Conservation (phyloP, 2,329 filamentous ascomycete genomes). For the Fusarium lateritium region DNA sequence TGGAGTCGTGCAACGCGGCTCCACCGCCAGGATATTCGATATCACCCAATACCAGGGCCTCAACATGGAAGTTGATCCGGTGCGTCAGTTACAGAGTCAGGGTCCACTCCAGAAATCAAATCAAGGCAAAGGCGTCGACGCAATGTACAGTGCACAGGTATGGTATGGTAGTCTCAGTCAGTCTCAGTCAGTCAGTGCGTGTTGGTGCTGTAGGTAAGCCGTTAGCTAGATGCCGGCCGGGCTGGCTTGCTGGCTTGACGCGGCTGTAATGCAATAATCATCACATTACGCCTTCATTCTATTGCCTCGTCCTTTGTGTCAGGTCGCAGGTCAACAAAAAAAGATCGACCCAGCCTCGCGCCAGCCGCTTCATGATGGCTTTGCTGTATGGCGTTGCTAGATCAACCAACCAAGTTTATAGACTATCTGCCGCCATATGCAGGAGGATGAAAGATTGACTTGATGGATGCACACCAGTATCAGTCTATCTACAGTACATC, state of each 20-base stretch:
- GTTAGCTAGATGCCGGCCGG: neutral
- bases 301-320: too few species aligned
- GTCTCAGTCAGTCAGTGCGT: too few species aligned
- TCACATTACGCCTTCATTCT: too few species aligned
- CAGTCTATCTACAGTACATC: constrained; percentile 1
- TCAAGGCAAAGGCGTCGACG: constrained; percentile 30
- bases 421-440: constrained; percentile 25
- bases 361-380: constrained; percentile 12
- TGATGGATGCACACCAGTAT: constrained; percentile 33
- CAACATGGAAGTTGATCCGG: constrained; percentile 42
- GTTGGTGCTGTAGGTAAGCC: too few species aligned
- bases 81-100: constrained; percentile 37
- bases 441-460: constrained; percentile 27
- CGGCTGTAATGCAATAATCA: constrained; percentile 32
- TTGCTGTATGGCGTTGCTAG: constrained; percentile 14
- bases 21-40: constrained; percentile 32
- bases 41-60: constrained; percentile 38
- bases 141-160: constrained; percentile 30
- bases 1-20: constrained; percentile 21
- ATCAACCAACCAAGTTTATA: constrained; percentile 28
- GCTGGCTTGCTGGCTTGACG: constrained; percentile 17
- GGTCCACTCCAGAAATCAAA: constrained; percentile 24
- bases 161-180: too few species aligned
- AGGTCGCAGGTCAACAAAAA: neutral
- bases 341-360: constrained; percentile 22